These are phyloP conservation scores for Craspedostauros australis DNA, from an alignment of 108 stramenopile species.

Conservation along the genomic window DNA sequence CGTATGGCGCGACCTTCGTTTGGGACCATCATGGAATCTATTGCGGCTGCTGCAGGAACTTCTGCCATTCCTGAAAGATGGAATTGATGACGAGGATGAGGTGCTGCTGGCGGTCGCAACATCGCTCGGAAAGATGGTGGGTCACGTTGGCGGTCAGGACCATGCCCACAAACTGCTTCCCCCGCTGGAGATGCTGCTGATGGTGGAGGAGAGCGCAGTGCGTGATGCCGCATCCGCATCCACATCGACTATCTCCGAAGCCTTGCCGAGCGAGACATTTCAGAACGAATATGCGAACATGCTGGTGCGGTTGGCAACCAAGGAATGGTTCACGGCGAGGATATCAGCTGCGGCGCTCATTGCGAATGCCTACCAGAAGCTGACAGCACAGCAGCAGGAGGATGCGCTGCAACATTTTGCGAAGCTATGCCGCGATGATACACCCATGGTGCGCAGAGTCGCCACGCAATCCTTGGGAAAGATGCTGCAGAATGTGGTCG, in stretches of 20 bases:
- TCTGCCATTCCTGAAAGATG: slow-evolving; percentile 77
- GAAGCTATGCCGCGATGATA: slow-evolving; percentile 84
- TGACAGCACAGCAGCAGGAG: slow-evolving; percentile 34
- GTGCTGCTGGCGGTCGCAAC: slow-evolving; percentile 65
- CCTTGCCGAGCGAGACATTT: slow-evolving; percentile 48
- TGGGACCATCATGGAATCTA: background rate
- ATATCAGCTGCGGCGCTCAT: slow-evolving; percentile 87
- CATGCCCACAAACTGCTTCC: slow-evolving; percentile 59
- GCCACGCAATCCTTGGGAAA: slow-evolving; percentile 76
- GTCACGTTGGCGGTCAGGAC: slow-evolving; percentile 55
- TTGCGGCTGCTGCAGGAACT: no score
- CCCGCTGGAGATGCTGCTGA: slow-evolving; percentile 86
- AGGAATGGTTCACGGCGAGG: slow-evolving; percentile 98
- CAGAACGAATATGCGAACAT: slow-evolving; percentile 66
- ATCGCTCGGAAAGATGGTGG: slow-evolving; percentile 57
- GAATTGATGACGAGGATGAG: slow-evolving; percentile 83
- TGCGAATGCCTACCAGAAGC: slow-evolving; percentile 52
- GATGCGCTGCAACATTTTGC: slow-evolving; percentile 54
- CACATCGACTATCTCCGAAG: slow-evolving; percentile 35
- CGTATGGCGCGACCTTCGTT: background rate
- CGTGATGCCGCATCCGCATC: slow-evolving; percentile 71
- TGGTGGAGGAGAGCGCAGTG: slow-evolving; percentile 75
- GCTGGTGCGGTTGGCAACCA: slow-evolving; percentile 69
- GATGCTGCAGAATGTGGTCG: slow-evolving; percentile 54
- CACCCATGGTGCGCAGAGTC: slow-evolving; percentile 93